Percentiles rank a stretch among this genome's conserved stretches.
These are phyloP conservation scores for Chalciporus pseudorubinellus DNA, from an alignment of 768 basidiomycete genomes.

Conservation along the genomic window DNA sequence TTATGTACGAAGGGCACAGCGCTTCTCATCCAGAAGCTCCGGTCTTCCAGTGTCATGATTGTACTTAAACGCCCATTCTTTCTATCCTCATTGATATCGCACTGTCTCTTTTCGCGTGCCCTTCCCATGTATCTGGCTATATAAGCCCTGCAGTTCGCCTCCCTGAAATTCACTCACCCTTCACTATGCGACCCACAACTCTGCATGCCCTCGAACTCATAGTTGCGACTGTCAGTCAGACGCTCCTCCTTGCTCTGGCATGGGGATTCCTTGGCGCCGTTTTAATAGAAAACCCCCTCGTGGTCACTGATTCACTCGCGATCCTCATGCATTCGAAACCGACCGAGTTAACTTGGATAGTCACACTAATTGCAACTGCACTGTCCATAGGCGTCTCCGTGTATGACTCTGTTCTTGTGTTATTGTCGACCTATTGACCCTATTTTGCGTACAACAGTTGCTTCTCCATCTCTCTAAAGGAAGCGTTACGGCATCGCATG, in stretches of 20 bases:
- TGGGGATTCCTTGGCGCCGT: neutral
- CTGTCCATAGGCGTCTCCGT: neutral
- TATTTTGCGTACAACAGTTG: neutral
- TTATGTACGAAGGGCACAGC: neutral
- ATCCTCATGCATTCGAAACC: neutral
- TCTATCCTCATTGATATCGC: neutral
- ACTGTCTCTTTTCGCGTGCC: neutral
- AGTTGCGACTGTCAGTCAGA: neutral
- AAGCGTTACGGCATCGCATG: slow-evolving; percentile 18
- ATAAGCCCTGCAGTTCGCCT: neutral
- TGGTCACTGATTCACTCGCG: neutral
- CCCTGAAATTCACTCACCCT: neutral
- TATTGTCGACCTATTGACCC: neutral
- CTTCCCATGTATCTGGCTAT: neutral
- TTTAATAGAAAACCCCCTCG: neutral
- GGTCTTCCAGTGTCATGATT: neutral
- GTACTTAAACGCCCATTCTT: neutral
- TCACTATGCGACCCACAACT: neutral
- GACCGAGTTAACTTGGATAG: neutral
- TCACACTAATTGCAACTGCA: neutral
- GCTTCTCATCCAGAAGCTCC: neutral
- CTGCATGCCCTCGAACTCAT: neutral
- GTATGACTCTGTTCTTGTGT: neutral
- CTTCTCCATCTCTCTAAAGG: slow-evolving; percentile 10
- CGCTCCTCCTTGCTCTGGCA: neutral